These are phyloP conservation scores for Heteromeles arbutifolia DNA, from an alignment of 306 rosid genomes.

Conservation along the genomic window DNA sequence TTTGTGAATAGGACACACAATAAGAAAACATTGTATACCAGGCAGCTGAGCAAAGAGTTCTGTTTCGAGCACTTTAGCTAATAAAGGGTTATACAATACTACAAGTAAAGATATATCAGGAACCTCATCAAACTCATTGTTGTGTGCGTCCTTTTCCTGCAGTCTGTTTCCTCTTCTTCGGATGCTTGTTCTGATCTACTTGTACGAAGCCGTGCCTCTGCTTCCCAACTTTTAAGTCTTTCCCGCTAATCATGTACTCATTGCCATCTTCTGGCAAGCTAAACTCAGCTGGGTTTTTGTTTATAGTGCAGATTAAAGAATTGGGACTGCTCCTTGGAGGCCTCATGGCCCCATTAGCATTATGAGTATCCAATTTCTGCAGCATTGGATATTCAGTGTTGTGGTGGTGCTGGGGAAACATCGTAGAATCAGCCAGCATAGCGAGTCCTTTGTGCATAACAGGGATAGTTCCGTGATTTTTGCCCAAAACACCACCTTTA, in stretches of 20 bases:
- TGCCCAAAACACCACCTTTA: conserved; percentile 23
- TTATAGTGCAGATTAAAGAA: conserved; percentile 41
- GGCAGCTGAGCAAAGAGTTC: not conserved
- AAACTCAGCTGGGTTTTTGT: conserved; percentile 95
- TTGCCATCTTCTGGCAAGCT: conserved; percentile 54
- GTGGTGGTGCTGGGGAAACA: conserved; percentile 20
- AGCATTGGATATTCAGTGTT: conserved; percentile 32
- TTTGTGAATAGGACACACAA: conserved; percentile 1
- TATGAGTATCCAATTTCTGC: conserved; percentile 25
- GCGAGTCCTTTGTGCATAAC: conserved; percentile 20
- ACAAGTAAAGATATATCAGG: conserved; percentile 9
- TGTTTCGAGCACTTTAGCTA: not conserved
- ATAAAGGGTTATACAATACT: not conserved
- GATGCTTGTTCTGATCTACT: conserved; percentile 42
- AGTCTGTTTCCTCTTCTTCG: conserved; percentile 41
- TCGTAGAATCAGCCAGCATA: conserved; percentile 21
- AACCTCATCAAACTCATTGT: conserved; percentile 27
- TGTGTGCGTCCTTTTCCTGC: conserved; percentile 31
- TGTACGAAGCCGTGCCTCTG: conserved; percentile 20
- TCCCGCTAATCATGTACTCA: conserved; percentile 77
- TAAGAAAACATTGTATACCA: not conserved
- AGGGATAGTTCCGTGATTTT: conserved; percentile 21
- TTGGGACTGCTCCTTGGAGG: conserved; percentile 32
- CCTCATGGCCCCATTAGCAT: conserved; percentile 31
- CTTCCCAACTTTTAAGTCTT: conserved; percentile 62